phyloP scores from a whole-genome alignment of 441 rosid species.

The Caryocar brasiliense region DNA sequence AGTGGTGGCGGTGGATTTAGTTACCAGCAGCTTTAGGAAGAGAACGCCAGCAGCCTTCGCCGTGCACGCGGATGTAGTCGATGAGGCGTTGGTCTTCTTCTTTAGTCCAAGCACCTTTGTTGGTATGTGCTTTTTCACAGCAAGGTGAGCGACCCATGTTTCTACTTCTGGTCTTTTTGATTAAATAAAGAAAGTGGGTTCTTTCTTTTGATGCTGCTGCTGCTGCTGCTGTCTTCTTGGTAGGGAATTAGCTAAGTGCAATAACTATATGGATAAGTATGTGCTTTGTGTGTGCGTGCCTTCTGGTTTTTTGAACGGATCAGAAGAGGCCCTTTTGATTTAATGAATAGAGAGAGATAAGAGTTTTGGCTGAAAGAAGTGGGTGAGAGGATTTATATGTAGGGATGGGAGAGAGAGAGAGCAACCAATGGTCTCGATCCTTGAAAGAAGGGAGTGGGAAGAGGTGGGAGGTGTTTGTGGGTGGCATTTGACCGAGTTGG shows the following conservation, averaged over 20 bases:
- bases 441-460: background rate
- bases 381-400: background rate
- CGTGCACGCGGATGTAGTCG: constrained; percentile 29
- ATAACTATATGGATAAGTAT: too few species aligned
- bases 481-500: constrained; percentile 35
- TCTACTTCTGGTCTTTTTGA: too few species aligned
- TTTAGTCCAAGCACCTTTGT: constrained; percentile 43
- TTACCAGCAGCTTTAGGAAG: constrained; percentile 39
- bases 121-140: constrained; percentile 39
- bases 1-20: too few species aligned
- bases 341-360: background rate
- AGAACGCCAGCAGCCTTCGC: constrained; percentile 44
- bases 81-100: constrained; percentile 36
- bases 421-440: constrained; percentile 1
- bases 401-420: background rate
- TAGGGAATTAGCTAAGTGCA: too few species aligned
- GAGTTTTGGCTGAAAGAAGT: background rate
- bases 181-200: too few species aligned
- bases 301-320: too few species aligned
- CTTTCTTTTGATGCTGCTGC: too few species aligned
- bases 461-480: background rate
- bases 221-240: too few species aligned
- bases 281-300: too few species aligned
- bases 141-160: constrained; percentile 41
- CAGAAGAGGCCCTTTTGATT: too few species aligned